A percentile compares a stretch with the other conserved stretches of the same genome.
phyloP scores from a whole-genome alignment of 2,329 filamentous ascomycete genomes.

The Fusarium sp. region DNA sequence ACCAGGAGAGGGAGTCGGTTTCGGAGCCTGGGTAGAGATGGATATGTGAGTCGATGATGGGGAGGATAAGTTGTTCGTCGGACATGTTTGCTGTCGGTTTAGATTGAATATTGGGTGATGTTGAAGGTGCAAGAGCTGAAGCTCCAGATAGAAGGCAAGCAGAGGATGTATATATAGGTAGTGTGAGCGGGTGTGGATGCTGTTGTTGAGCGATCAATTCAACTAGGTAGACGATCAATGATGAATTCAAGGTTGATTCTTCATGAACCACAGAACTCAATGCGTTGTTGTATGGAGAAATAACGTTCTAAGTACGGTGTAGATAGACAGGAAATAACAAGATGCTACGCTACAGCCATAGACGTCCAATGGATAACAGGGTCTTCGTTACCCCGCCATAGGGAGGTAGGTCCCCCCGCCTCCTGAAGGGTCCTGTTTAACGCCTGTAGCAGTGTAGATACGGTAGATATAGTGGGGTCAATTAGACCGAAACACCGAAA shows the following conservation, averaged over 20 bases:
- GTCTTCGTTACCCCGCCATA: constrained; percentile 40
- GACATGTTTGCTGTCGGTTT: constrained; percentile 50
- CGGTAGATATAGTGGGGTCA: constrained; percentile 1
- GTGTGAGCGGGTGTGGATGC: not conserved
- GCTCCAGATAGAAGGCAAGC: not conserved
- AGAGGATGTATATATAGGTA: not conserved
- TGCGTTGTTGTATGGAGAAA: constrained; percentile 11
- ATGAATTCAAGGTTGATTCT: not conserved
- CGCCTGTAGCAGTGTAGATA: too few species aligned
- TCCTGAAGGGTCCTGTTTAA: constrained; percentile 17
- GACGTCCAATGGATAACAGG: constrained; percentile 16
- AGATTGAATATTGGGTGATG: not conserved
- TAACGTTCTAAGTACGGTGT: constrained; percentile 34
- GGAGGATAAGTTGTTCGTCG: constrained; percentile 59
- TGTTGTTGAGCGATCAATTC: not conserved
- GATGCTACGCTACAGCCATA: constrained; percentile 11
- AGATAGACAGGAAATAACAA: constrained; percentile 15
- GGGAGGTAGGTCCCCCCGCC: constrained; percentile 19
- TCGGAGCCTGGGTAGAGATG: constrained; percentile 85
- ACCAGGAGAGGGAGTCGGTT: constrained; percentile 77
- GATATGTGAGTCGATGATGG: constrained; percentile 90
- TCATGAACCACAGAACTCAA: constrained; percentile 4
- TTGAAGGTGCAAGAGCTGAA: not conserved
- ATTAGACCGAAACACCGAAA: constrained; percentile 13
- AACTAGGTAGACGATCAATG: not conserved